Conservation (phyloP, 192 early-diverging fungal genomes). For the Radiomyces spectabilis region DNA sequence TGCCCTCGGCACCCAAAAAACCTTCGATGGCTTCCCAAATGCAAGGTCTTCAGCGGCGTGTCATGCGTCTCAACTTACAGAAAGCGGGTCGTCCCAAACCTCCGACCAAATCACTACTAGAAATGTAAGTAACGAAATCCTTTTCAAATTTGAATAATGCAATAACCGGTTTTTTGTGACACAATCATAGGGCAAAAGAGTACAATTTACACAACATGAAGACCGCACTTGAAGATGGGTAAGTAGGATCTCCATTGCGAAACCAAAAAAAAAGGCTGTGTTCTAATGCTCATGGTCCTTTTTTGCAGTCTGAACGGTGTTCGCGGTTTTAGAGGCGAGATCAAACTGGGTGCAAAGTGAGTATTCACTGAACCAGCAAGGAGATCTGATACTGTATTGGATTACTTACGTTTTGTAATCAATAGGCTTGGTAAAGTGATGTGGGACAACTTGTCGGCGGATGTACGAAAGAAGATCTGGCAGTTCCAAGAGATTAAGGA, state of each 20-base stretch:
- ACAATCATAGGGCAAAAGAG: slow-evolving; percentile 6
- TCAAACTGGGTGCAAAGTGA: slow-evolving; percentile 29
- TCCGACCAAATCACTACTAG: not conserved
- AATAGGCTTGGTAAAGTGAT: slow-evolving; percentile 33
- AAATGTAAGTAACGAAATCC: slow-evolving; percentile 4
- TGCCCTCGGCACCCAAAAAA: not conserved
- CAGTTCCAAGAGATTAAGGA: slow-evolving; percentile 29
- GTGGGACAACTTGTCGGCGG: slow-evolving; percentile 20
- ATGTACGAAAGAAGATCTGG: slow-evolving; percentile 21
- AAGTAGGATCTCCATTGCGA: not conserved
- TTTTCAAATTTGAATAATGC: not conserved
- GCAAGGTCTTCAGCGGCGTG: not conserved
- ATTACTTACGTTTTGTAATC: not conserved
- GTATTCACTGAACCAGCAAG: not conserved
- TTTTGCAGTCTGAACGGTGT: slow-evolving; percentile 17
- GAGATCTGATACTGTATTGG: not conserved
- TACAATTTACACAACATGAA: slow-evolving; percentile 27
- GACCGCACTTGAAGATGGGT: slow-evolving; percentile 17
- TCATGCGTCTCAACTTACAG: slow-evolving; percentile 5
- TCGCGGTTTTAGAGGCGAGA: slow-evolving; percentile 23
- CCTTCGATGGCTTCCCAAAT: not conserved
- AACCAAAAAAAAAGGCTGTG: not conserved
- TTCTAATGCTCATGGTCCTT: not conserved
- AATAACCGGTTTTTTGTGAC: not conserved
- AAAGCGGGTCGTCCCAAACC: not conserved